phyloP scores from a whole-genome alignment of 352 stramenopile species.

The Phytophthora nicotianae region DNA sequence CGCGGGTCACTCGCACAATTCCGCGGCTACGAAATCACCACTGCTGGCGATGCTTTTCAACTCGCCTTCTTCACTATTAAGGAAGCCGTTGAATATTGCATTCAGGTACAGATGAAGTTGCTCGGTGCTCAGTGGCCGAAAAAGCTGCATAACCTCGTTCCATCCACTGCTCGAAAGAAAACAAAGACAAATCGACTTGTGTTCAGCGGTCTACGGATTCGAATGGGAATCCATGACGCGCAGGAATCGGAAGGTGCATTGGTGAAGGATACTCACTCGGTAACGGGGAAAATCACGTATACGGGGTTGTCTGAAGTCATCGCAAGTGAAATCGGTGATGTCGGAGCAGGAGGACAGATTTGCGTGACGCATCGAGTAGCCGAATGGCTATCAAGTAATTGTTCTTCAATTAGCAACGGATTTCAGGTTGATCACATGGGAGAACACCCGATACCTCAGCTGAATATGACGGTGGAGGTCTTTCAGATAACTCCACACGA shows the following conservation, averaged over 20 bases:
- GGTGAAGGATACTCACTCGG: conserved; percentile 50
- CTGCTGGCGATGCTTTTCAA: conserved; percentile 61
- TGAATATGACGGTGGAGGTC: conserved; percentile 45
- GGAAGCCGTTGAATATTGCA: conserved; percentile 63
- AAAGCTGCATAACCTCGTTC: conserved; percentile 46
- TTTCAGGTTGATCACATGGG: conserved; percentile 41
- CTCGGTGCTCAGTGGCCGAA: conserved; percentile 47
- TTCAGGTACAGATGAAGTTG: conserved; percentile 56
- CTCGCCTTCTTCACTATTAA: conserved; percentile 61
- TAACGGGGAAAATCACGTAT: conserved; percentile 61
- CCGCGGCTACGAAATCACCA: conserved; percentile 67
- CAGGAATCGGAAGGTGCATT: conserved; percentile 48
- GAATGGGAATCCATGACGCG: conserved; percentile 66
- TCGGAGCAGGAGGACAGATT: conserved; percentile 58
- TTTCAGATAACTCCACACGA: conserved; percentile 44
- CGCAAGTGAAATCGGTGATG: conserved; percentile 52
- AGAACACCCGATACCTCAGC: conserved; percentile 37
- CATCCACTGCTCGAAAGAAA: conserved; percentile 38
- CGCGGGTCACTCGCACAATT: conserved; percentile 41
- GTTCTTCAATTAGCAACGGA: conserved; percentile 16
- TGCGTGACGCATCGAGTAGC: conserved; percentile 49
- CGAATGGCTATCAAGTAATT: conserved; percentile 45
- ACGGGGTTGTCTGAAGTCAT: conserved; percentile 65
- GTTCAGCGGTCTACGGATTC: conserved; percentile 57
- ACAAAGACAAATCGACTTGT: conserved; percentile 48